Evolutionary conservation across 768 basidiomycete species (phyloP), one percentile per base, ranked within the genome.

Genomic region (Boletus fagicola): DNA sequence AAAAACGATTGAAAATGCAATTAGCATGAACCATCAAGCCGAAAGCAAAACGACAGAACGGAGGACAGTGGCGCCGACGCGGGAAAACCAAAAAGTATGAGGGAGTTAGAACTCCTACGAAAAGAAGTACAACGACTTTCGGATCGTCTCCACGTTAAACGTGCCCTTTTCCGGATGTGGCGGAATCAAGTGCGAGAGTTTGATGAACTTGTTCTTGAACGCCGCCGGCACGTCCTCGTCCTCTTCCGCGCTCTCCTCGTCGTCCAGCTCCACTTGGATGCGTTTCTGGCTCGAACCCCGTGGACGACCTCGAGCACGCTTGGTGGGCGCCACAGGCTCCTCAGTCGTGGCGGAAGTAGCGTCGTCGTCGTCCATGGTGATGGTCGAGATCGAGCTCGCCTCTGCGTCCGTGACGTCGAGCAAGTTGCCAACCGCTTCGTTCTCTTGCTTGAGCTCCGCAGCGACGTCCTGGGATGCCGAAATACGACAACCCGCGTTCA

Each of bases 111-210:
- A 4, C 49, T 5, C 38, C 51, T 82, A 97, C 43, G 94, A 95
- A 81, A 98, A 98, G 82, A 98, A 98, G 74, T 98, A 98, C 38
- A 80, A 78, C 43, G 89, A 92, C 56, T 84, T 74, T 70, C 88
- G 88, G 74, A 98, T 94, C 58, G 78, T 78, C 65, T 83, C 78
- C 60, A 98, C 92, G 62, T 91, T 82, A 70, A 98, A 97, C 55
- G 78, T 77, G 53, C 96, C 96, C 76, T 91, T 92, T 72, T 83
- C 69, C 0, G 96, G 96, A 22, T 94, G 71, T 0, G 86, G 87
- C 0, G 94, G 94, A 20, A 98, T 72, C 62, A 95, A 62, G 63
- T 91, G 87, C 33, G 77, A 72, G 44, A 98, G 73, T 62, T 84
- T 78, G 53, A 97, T 81, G 68, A 93, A 94, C 77, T 83, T 85